Conservation (phyloP, 2,329 filamentous ascomycete species). For the Thelonectria blattea region DNA sequence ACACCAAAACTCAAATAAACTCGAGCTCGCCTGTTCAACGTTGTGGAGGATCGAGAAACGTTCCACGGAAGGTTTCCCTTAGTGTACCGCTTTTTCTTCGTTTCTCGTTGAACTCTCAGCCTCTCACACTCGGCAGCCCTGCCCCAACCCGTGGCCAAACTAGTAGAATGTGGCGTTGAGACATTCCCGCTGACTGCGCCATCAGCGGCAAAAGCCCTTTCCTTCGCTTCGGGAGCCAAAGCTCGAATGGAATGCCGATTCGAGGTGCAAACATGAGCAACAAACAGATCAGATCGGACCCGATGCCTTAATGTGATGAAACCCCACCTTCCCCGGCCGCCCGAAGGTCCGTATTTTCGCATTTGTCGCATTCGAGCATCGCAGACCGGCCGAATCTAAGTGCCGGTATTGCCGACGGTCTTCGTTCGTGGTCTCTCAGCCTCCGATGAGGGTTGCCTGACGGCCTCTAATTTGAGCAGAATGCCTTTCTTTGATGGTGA, state of each 20-base stretch:
- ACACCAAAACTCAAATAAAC: too few relatives aligned
- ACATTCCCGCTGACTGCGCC: neutral
- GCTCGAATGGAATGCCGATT: neutral
- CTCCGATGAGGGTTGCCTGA: conserved; percentile 8
- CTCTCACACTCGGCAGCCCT: too few relatives aligned
- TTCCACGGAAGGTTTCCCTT: too few relatives aligned
- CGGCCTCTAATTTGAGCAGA: neutral
- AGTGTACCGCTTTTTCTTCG: too few relatives aligned
- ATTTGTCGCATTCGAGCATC: neutral
- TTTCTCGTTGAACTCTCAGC: too few relatives aligned
- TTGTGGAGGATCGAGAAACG: too few relatives aligned
- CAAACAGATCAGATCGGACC: neutral
- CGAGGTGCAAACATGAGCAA: neutral
- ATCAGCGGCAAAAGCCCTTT: neutral
- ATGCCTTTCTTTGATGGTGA: neutral
- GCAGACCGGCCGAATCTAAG: conserved; percentile 19
- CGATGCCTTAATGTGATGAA: neutral
- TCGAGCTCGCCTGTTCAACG: too few relatives aligned
- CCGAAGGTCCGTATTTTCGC: neutral
- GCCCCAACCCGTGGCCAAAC: too few relatives aligned
- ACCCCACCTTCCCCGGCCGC: neutral
- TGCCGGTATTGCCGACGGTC: conserved; percentile 23
- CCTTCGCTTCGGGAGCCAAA: neutral
- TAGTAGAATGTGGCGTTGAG: neutral
- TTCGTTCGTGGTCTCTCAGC: conserved; percentile 3